Conservation (phyloP, 2,329 filamentous ascomycete species). For the Arthroderma uncinatum region DNA sequence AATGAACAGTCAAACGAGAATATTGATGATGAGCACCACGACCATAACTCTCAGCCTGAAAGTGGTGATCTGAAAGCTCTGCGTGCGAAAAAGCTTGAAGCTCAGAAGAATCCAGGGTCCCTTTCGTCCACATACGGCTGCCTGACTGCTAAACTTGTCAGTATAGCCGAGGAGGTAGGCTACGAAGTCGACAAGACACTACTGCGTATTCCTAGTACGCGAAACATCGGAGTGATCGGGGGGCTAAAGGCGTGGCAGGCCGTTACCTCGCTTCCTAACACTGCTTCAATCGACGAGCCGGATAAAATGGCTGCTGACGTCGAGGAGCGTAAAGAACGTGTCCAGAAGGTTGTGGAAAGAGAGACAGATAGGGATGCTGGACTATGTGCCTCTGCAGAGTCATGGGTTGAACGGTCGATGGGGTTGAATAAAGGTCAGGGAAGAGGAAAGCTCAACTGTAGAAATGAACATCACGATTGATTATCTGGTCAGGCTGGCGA, state of each 20-base stretch:
- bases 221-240: slow-evolving; percentile 15
- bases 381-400: slow-evolving; percentile 33
- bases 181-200: slow-evolving; percentile 73
- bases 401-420: slow-evolving; percentile 44
- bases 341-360: slow-evolving; percentile 50
- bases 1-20: not conserved
- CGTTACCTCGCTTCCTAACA: not conserved
- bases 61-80: slow-evolving; percentile 34
- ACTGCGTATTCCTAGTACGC: slow-evolving; percentile 60
- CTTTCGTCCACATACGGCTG: slow-evolving; percentile 66
- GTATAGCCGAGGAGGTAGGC: slow-evolving; percentile 59
- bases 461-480: slow-evolving; percentile 7
- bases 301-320: not conserved
- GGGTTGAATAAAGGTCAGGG: slow-evolving; percentile 38
- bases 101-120: slow-evolving; percentile 24
- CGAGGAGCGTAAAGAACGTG: slow-evolving; percentile 35
- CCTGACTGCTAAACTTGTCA: slow-evolving; percentile 65
- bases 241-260: slow-evolving; percentile 36
- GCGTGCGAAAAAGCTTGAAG: slow-evolving; percentile 27
- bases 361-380: slow-evolving; percentile 39
- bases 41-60: slow-evolving; percentile 20
- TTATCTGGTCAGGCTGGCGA: not conserved
- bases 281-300: not conserved
- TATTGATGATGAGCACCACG: not conserved
- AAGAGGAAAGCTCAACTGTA: slow-evolving; percentile 24